A percentile compares a stretch with the other conserved stretches of the same genome.
Conservation (phyloP, 495 filamentous ascomycete species). For the Evernia prunastri region DNA sequence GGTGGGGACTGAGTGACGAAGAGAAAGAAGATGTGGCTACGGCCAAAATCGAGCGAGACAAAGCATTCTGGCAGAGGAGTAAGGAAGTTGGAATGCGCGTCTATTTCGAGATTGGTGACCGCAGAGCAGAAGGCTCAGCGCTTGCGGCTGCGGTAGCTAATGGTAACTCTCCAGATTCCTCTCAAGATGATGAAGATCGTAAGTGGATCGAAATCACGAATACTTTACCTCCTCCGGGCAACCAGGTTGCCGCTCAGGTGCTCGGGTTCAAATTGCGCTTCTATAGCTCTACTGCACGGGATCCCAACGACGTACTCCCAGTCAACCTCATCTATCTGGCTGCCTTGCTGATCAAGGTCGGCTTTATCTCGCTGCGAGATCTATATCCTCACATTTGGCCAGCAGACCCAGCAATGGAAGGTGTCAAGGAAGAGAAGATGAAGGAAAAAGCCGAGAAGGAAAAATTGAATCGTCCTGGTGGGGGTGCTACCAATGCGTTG, state of each 20-base stretch:
- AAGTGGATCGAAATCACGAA: constrained; percentile 73
- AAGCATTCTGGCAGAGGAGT: constrained; percentile 75
- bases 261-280: constrained; percentile 97
- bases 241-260: constrained; percentile 84
- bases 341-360: constrained; percentile 90
- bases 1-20: constrained; percentile 54
- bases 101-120: constrained; percentile 76
- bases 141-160: constrained; percentile 38
- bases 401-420: constrained; percentile 72
- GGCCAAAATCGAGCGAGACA: constrained; percentile 57
- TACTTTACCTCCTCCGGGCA: constrained; percentile 77
- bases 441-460: constrained; percentile 78
- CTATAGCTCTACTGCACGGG: constrained; percentile 71
- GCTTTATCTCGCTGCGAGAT: constrained; percentile 91
- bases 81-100: constrained; percentile 67
- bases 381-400: constrained; percentile 92
- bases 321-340: constrained; percentile 87
- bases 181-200: constrained; percentile 46
- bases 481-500: constrained; percentile 71
- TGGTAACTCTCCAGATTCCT: constrained; percentile 31
- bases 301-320: constrained; percentile 64
- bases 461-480: constrained; percentile 53
- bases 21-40: constrained; percentile 48
- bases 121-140: constrained; percentile 34
- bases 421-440: constrained; percentile 54